Base-by-base conservation (phyloP, 2,329 filamentous ascomycete species). In the Scedosporium boydii region DNA sequence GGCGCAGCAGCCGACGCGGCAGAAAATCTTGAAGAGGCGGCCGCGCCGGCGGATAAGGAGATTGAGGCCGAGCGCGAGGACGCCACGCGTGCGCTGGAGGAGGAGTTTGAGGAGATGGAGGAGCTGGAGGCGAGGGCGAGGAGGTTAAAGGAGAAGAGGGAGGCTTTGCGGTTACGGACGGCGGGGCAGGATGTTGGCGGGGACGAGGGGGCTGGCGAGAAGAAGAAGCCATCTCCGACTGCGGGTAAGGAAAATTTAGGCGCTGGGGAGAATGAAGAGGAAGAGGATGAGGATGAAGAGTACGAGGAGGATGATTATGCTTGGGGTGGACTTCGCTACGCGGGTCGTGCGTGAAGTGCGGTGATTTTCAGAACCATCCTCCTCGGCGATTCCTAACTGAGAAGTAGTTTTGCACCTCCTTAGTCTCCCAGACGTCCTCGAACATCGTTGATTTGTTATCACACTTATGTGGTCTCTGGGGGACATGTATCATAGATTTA, bases 61-160 rank as follows among this genome's bases (percentile, higher is more conserved):
- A 70, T 86, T 1, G 82, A 82, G 63, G 87, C 87, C 46, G 89
- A 92, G 70, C 83, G 83, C 62, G 90, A 95, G 71, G 90, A 95
- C 68, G 90, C 90, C 1, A 83, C 82, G 51, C 81, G 87, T 23
- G 85, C 87, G 34, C 75, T 93, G 63, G 88, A 91, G 73, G 84
- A 87, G 48, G 90, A 93, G 72, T 89, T 93, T 67, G 89, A 91
- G 63, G 87, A 92, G 70, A 93, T 93, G 90, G 87, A 89, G 70
- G 84, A 87, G 69, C 80, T 93, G 56, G 90, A 93, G 72, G 83
- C 84, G 60, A 82, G 89, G 6, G 87, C 93, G 12, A 79, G 80
- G 64, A 81, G 79, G 64, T 73, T 93, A 61, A 88, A 89, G 70
- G 85, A 90, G 70, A 86, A 85, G 72, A 79, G 89, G 57, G 90